These are phyloP conservation scores for Trichoderma brevicompactum DNA, from an alignment of 2,329 filamentous ascomycete genomes.

Conservation along the genomic window DNA sequence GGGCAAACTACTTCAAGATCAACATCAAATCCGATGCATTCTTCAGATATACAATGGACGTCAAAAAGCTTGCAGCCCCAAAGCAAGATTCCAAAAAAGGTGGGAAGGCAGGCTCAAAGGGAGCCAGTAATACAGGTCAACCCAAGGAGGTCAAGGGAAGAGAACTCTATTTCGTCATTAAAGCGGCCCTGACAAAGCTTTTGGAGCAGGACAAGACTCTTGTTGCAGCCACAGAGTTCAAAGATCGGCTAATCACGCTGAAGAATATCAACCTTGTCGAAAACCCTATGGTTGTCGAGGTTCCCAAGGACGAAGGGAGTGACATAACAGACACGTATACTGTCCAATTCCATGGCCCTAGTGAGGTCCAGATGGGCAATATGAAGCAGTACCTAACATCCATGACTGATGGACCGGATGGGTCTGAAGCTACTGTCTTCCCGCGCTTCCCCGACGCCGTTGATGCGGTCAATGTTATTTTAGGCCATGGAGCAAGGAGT, in stretches of 20 bases:
- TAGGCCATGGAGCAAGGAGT: conserved; percentile 51
- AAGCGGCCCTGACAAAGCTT: conserved; percentile 45
- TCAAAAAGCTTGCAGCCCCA: conserved; percentile 35
- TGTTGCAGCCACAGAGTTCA: conserved; percentile 55
- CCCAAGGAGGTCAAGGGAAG: conserved; percentile 45
- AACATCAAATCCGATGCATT: conserved; percentile 44
- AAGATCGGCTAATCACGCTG: conserved; percentile 51
- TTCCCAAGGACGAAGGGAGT: conserved; percentile 41
- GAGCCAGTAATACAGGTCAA: conserved; percentile 27
- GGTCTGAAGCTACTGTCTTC: conserved; percentile 44
- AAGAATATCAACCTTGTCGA: conserved; percentile 43
- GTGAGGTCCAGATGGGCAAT: conserved; percentile 44
- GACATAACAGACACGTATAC: conserved; percentile 43
- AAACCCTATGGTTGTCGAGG: conserved; percentile 42
- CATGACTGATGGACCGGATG: conserved; percentile 45
- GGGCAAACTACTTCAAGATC: conserved; percentile 60
- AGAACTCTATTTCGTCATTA: conserved; percentile 51
- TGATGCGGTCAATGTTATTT: conserved; percentile 57
- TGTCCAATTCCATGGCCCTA: conserved; percentile 49
- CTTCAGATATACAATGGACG: conserved; percentile 53
- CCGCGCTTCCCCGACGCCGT: conserved; percentile 55
- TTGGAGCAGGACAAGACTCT: conserved; percentile 38
- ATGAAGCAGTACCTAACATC: conserved; percentile 52
- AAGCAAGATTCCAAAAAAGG: conserved; percentile 20
- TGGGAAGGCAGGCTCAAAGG: conserved; percentile 28